Percentiles rank a stretch among this genome's conserved stretches.
phyloP scores from a whole-genome alignment of 768 basidiomycete genomes.

The Pleurotus tuoliensis region DNA sequence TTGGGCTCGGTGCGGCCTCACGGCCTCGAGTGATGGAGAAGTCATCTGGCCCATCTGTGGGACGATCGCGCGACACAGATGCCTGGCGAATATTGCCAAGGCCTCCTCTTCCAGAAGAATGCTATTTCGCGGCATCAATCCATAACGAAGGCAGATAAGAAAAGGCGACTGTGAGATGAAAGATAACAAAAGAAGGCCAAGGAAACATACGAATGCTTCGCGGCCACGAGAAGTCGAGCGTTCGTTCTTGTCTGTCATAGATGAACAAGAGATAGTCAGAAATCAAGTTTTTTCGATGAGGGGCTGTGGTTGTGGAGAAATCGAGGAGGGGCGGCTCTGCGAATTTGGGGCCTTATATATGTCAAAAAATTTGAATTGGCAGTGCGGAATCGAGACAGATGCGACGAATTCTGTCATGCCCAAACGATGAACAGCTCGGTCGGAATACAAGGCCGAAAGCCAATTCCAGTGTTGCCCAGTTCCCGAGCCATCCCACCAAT shows the following conservation, averaged over 20 bases:
- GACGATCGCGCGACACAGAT: conserved; percentile 43
- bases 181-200: not conserved
- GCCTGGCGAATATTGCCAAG: conserved; percentile 59
- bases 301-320: not conserved
- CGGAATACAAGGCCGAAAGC: not conserved
- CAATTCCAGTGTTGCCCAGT: not conserved
- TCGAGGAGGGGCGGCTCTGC: not conserved
- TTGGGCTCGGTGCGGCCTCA: conserved; percentile 40
- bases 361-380: not conserved
- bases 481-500: not conserved
- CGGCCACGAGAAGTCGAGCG: conserved; percentile 59
- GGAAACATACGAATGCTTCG: conserved; percentile 47
- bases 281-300: not conserved
- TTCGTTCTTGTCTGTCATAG: conserved; percentile 26
- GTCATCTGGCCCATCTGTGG: conserved; percentile 47
- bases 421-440: not conserved
- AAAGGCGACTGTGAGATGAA: not conserved
- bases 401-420: not conserved
- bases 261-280: not conserved
- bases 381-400: not conserved
- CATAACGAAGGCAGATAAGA: not conserved
- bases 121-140: conserved; percentile 21
- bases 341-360: not conserved
- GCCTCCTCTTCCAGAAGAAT: conserved; percentile 67
- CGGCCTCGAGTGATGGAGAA: conserved; percentile 58